Evolutionary conservation across 768 basidiomycete genomes (phyloP), one percentile per base, ranked within the genome.

Genomic region (Fomitopsis serialis): DNA sequence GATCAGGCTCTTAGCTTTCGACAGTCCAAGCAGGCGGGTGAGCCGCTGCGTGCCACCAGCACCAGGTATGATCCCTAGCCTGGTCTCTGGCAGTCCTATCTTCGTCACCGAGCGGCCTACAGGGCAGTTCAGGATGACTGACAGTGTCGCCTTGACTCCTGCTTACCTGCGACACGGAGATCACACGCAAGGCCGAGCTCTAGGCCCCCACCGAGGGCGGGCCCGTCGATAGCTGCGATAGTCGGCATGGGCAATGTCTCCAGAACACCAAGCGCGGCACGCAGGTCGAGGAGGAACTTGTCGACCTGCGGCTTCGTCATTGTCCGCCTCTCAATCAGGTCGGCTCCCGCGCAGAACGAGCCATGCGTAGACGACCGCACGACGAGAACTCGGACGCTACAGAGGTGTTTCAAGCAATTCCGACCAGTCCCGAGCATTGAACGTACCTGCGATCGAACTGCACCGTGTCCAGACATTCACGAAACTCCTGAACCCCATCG

Each of bases 331-430:
- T 98, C 94, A 47, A 75, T 75, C 44, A 97, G 81, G 68, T 98
- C 94, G 8, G 94, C 94, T 11, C 94, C 94, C 15, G 94, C 85
- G 65, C 94, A 98, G 70, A 97, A 98, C 2, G 89, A 76, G 22
- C 84, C 84, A n/a, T 76, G 60, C 0, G 84, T 79, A 0, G 89
- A 79, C 7, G 94, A 94, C 50, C 85, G 81, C n/a, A 98, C 66
- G 51, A 98, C 83, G 54, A 98, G 78, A 0, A 87, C 82, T 53
- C 92, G 86, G 49, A 86, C 75, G 53, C 88, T 92, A 57, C 36
- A 40, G 54, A 32, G 43, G 17, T 17, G 29, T 42, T 40, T n/a
- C 29, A 36, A 40, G n/a, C n/a, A 37, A n/a, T 32, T 32, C 19
- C 21, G 22, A 3, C 3, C 49, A 15, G 60, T 15, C 34, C 22